Conservation (phyloP, 129 eudicot genomes). For the Saposhnikovia divaricata region DNA sequence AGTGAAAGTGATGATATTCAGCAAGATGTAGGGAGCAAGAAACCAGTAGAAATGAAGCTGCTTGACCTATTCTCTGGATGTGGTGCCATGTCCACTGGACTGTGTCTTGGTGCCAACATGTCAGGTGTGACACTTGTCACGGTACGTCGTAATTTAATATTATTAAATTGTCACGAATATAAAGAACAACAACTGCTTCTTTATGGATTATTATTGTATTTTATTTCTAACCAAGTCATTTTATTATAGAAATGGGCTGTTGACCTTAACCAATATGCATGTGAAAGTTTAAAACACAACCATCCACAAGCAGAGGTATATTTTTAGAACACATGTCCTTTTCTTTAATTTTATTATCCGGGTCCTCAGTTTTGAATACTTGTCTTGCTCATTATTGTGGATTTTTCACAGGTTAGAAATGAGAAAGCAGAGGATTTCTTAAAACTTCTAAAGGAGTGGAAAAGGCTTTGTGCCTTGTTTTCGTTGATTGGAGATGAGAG, state of each 20-base stretch:
- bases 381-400: not conserved
- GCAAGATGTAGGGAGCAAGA: conserved; percentile 9
- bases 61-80: conserved; percentile 84
- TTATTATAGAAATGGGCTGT: conserved; percentile 64
- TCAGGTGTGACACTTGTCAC: conserved; percentile 57
- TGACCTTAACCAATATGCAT: conserved; percentile 53
- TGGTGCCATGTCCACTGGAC: conserved; percentile 98
- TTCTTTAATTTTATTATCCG: not conserved
- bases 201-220: not conserved
- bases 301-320: conserved; percentile 75
- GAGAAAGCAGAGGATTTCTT: conserved; percentile 40
- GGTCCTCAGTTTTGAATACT: not conserved
- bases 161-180: not conserved
- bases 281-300: conserved; percentile 54
- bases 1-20: conserved; percentile 33
- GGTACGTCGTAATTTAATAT: conserved; percentile 28
- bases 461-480: conserved; percentile 39
- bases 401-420: conserved; percentile 15
- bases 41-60: conserved; percentile 25
- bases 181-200: not conserved
- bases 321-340: not conserved
- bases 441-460: conserved; percentile 51
- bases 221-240: not conserved
- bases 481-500: conserved; percentile 23
- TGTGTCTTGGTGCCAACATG: conserved; percentile 71